These are phyloP conservation scores for Diutina sp. DNA, from an alignment of 1,139 yeast genomes.

Conservation along the genomic window DNA sequence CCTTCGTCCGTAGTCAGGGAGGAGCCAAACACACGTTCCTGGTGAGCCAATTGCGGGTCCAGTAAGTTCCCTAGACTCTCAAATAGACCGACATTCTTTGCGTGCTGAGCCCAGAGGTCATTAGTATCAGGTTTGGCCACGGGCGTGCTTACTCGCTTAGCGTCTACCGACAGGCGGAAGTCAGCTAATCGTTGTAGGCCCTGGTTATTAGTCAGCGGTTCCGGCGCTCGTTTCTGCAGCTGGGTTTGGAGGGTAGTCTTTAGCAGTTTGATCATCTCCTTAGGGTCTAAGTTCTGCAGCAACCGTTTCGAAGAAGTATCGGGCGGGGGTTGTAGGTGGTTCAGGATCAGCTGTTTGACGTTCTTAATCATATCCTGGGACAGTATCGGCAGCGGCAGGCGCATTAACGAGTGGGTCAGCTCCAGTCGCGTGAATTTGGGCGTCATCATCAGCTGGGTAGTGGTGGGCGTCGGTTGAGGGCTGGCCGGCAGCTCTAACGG, in stretches of 20 bases:
- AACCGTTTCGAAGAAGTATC: background rate
- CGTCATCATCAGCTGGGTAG: background rate
- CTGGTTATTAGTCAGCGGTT: conserved; percentile 6
- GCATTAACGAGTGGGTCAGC: background rate
- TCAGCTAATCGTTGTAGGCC: conserved; percentile 8
- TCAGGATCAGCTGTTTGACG: conserved; percentile 8
- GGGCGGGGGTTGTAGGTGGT: conserved; percentile 5
- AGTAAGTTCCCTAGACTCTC: background rate
- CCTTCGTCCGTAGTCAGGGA: background rate
- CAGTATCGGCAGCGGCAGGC: background rate
- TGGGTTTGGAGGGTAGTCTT: conserved; percentile 10
- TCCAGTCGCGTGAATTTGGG: background rate
- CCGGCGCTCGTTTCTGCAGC: conserved; percentile 5
- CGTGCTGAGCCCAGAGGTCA: background rate
- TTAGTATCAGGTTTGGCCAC: background rate
- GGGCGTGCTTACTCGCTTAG: conserved; percentile 4
- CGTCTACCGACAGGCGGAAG: conserved; percentile 12
- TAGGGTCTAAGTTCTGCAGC: conserved; percentile 5
- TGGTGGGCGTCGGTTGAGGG: background rate
- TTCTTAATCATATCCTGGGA: conserved; percentile 8
- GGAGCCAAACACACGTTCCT: background rate
- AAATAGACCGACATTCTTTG: background rate
- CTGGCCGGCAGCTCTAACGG: background rate
- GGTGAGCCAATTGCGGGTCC: background rate
- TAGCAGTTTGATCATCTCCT: conserved; percentile 11